phyloP scores from a whole-genome alignment of 106 monocot genomes.

The Hemerocallis citrina region DNA sequence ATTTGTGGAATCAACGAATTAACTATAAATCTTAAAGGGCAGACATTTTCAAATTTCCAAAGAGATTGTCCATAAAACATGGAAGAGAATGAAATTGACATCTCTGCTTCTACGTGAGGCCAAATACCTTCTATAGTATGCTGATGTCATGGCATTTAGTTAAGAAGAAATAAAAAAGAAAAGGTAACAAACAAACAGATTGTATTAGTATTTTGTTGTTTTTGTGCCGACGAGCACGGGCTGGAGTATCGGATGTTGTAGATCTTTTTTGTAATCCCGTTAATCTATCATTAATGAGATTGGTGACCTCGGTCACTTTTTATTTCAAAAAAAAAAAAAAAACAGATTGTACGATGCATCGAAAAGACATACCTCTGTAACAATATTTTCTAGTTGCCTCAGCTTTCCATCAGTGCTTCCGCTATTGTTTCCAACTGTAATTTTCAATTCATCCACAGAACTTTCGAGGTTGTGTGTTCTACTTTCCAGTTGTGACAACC shows the following conservation, averaged over 20 bases:
- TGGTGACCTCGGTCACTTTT: too few species aligned
- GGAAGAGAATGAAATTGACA: too few species aligned
- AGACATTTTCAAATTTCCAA: too few species aligned
- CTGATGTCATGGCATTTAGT: not conserved
- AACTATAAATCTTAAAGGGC: not conserved
- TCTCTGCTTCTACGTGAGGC: too few species aligned
- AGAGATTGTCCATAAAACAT: too few species aligned
- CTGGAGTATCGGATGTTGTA: too few species aligned
- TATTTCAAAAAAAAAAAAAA: not conserved
- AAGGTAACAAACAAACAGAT: too few species aligned
- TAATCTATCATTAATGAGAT: too few species aligned
- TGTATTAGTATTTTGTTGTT: too few species aligned
- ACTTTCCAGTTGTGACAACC: slow-evolving; percentile 57
- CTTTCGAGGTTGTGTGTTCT: slow-evolving; percentile 50
- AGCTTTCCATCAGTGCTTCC: slow-evolving; percentile 59
- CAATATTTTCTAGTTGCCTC: slow-evolving; percentile 60
- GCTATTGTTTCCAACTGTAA: slow-evolving; percentile 27
- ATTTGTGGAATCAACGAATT: not conserved
- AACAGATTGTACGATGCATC: not conserved
- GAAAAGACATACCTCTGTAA: slow-evolving; percentile 43
- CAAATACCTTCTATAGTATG: too few species aligned
- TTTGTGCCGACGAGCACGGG: too few species aligned
- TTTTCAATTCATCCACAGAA: slow-evolving; percentile 52
- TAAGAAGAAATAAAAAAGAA: not conserved
- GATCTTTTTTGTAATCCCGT: too few species aligned